Conservation (phyloP, 2,329 filamentous ascomycete species). For the Fusarium praegraminearum region DNA sequence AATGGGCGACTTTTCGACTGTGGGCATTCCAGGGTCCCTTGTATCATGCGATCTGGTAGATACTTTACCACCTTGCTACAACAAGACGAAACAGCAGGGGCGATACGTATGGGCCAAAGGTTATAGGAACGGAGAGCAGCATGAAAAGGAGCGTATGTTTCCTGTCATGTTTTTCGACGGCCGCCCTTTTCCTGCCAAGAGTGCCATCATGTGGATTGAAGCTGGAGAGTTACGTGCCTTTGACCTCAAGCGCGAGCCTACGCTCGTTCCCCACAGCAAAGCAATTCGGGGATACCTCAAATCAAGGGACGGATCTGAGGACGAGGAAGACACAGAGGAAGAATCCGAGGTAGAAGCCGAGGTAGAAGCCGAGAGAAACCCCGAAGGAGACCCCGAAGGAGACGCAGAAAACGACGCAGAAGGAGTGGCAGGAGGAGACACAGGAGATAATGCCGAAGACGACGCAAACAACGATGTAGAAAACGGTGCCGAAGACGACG, state of each 20-base stretch:
- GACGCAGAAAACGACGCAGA: no score
- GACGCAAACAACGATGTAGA: no score
- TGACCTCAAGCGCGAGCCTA: neutral
- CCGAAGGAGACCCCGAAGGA: neutral
- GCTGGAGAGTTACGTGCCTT: slow-evolving; percentile 33
- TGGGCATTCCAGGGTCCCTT: slow-evolving; percentile 12
- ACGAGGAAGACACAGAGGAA: neutral
- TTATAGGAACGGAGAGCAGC: slow-evolving; percentile 19
- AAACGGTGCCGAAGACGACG: neutral
- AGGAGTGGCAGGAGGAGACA: neutral
- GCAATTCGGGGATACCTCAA: slow-evolving; percentile 10
- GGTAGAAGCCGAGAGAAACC: neutral
- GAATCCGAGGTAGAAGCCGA: neutral
- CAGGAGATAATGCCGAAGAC: no score
- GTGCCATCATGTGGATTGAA: slow-evolving; percentile 37
- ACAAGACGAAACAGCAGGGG: neutral
- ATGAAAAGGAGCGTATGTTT: slow-evolving; percentile 29
- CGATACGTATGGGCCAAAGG: slow-evolving; percentile 18
- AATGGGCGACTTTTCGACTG: slow-evolving; percentile 6
- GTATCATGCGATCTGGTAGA: neutral
- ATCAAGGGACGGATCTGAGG: neutral
- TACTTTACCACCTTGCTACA: slow-evolving; percentile 2
- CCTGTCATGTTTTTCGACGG: slow-evolving; percentile 43
- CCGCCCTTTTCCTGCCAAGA: slow-evolving; percentile 29
- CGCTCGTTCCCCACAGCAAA: slow-evolving; percentile 13